Evolutionary conservation across 495 filamentous ascomycete genomes (phyloP), one percentile per base, ranked within the genome.

Genomic region (Glonium stellatum): DNA sequence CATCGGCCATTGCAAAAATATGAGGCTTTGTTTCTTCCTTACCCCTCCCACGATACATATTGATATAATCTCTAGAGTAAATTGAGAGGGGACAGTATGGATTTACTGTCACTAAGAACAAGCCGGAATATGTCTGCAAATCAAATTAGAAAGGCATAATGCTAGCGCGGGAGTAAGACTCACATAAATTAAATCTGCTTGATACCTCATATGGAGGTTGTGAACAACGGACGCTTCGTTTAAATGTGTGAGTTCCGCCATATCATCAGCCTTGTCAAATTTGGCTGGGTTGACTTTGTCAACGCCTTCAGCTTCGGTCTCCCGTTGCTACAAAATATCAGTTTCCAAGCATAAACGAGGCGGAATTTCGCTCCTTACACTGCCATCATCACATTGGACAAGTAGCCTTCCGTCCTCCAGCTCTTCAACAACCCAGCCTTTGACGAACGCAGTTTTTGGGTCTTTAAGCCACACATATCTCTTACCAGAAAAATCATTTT

Each of bases 241-340:
- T 46, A 99, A 75, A 69, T 97, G 93, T 13, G 95, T 99, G 66
- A 99, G 78, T 73, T 97, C 93, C 1, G 95, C 93, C 95, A 99
- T 99, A 70, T 99, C 95, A 75, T 96, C 88, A 6, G 93, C 92
- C 73, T 93, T 97, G 79, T 99, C 95, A 70, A 99, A 99, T 69
- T 99, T 99, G 56, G 90, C 95, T 23, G 95, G 95, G 73, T 99
- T 99, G 75, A 97, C 95, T 73, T 96, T 97, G 78, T 99, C 95
- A 51, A 96, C 90, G 58, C 82, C 85, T 62, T 96, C 90, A 21
- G 80, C 73, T 63, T 92, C 84, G 35, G 93, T 86, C 69, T 89
- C 87, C 48, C 90, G 88, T 83, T 96, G 90, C 87, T 95, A 64
- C 59, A 13, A 37, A 13, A 21, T 12, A 25, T 48, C 15, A 52